Conservation (phyloP, 2,329 filamentous ascomycete species). For the Delphinella strobiligena region DNA sequence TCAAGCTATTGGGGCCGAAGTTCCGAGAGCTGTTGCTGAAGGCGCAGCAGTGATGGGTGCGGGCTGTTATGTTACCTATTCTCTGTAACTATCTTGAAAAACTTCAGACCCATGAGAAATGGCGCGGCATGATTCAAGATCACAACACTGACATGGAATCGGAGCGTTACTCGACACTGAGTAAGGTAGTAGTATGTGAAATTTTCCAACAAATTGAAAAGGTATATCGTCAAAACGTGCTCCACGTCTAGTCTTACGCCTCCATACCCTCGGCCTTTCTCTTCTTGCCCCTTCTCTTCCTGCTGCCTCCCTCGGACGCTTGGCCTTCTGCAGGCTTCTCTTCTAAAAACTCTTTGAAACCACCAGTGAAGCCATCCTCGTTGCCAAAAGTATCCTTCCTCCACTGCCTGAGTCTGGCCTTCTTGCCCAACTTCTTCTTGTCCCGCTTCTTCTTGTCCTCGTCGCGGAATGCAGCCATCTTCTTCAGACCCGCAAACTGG, state of each 20-base stretch:
- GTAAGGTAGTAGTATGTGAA: too few species aligned
- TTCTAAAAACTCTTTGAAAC: constrained; percentile 25
- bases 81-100: too few species aligned
- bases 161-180: too few species aligned
- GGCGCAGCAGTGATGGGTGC: neutral
- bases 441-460: constrained; percentile 80
- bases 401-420: constrained; percentile 83
- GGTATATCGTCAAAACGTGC: too few species aligned
- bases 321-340: constrained; percentile 12
- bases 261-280: constrained; percentile 23
- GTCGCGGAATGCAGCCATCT: constrained; percentile 81
- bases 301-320: constrained; percentile 21
- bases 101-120: too few species aligned
- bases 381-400: constrained; percentile 55
- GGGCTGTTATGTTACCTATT: too few species aligned
- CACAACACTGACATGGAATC: too few species aligned
- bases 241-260: too few species aligned
- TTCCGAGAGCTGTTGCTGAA: constrained; percentile 20
- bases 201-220: too few species aligned
- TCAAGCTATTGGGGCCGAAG: constrained; percentile 19
- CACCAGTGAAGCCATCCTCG: constrained; percentile 38
- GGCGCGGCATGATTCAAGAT: too few species aligned
- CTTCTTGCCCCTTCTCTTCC: constrained; percentile 25
- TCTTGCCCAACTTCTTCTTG: constrained; percentile 81
- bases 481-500: constrained; percentile 85